phyloP scores from a whole-genome alignment of 306 rosid genomes.

The Canavalia ensiformis region DNA sequence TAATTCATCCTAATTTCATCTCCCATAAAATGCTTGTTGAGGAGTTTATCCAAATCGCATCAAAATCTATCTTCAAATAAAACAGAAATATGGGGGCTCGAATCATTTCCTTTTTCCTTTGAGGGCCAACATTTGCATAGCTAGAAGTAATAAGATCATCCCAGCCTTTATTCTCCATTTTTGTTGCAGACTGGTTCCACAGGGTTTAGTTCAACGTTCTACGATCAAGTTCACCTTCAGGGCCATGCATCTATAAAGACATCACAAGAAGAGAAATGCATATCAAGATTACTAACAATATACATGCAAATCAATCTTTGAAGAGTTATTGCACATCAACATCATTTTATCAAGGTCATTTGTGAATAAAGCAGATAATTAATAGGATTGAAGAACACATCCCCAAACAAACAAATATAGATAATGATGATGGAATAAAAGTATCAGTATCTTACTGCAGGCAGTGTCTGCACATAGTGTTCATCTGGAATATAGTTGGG shows the following conservation, averaged over 20 bases:
- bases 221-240: constrained; percentile 87
- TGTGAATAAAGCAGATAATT: constrained; percentile 17
- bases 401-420: constrained; percentile 12
- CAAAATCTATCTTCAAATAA: too few species aligned
- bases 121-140: constrained; percentile 72
- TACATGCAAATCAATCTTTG: constrained; percentile 26
- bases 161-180: constrained; percentile 91
- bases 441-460: constrained; percentile 69
- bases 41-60: too few species aligned
- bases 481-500: constrained; percentile 99
- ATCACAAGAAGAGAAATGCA: constrained; percentile 34
- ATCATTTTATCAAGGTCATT: constrained; percentile 38
- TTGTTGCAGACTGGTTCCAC: constrained; percentile 81
- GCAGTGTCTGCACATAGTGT: constrained; percentile 86
- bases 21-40: too few species aligned
- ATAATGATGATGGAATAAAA: constrained; percentile 9
- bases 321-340: constrained; percentile 23
- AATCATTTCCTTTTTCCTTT: constrained; percentile 72
- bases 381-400: constrained; percentile 12
- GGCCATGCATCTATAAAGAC: constrained; percentile 70
- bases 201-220: constrained; percentile 85
- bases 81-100: too few species aligned
- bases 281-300: constrained; percentile 34
- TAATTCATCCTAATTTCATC: too few species aligned
- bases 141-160: constrained; percentile 82